These are phyloP conservation scores for Aureobasidium lini DNA, from an alignment of 2,329 filamentous ascomycete genomes.

Conservation along the genomic window DNA sequence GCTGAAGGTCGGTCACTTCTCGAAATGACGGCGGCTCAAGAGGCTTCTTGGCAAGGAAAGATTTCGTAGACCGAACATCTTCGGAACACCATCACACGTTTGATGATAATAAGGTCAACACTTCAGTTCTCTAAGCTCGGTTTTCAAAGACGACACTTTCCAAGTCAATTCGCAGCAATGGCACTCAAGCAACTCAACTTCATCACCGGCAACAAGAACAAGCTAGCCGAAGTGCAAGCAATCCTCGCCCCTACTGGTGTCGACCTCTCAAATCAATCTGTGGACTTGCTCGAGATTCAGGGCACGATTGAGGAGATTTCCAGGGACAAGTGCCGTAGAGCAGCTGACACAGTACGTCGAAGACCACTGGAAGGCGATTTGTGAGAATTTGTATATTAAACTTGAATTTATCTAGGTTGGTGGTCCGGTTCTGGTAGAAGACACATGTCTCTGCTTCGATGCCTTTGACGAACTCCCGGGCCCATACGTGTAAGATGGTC, in stretches of 20 bases:
- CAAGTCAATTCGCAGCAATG: conserved; percentile 22
- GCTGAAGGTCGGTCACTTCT: not conserved
- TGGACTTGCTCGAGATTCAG: conserved; percentile 86
- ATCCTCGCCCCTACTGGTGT: conserved; percentile 65
- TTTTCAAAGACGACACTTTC: not conserved
- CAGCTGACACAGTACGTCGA: conserved; percentile 62
- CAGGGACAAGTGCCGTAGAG: conserved; percentile 73
- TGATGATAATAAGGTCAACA: not conserved
- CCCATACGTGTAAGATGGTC: conserved; percentile 73
- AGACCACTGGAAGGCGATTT: not conserved
- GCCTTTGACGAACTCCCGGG: conserved; percentile 87
- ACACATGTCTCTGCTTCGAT: conserved; percentile 89
- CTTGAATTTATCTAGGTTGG: conserved; percentile 51
- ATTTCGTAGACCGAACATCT: not conserved
- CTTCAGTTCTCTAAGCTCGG: not conserved
- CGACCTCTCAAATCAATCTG: conserved; percentile 61
- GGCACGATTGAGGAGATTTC: conserved; percentile 90
- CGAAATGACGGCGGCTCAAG: not conserved
- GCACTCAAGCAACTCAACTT: conserved; percentile 64
- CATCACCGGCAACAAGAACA: conserved; percentile 94
- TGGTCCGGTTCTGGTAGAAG: conserved; percentile 88
- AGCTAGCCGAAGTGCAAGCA: conserved; percentile 79
- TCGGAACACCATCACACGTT: not conserved
- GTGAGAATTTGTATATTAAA: not conserved
- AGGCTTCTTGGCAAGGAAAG: not conserved